phyloP scores from a whole-genome alignment of 2,329 filamentous ascomycete species.

The Aspergillus pseudoterreus region DNA sequence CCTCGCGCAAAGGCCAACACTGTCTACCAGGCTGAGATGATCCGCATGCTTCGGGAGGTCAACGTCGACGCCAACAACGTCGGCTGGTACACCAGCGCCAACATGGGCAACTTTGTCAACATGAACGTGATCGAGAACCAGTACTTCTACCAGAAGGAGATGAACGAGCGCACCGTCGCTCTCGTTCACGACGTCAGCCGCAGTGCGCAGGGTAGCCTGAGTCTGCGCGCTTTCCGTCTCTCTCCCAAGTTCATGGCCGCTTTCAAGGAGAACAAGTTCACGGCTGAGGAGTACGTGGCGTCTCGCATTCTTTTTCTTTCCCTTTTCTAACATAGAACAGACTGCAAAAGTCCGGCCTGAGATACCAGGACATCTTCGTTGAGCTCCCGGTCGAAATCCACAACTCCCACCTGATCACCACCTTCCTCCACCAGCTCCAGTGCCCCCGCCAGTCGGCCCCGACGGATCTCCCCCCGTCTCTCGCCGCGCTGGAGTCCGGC shows the following conservation, averaged over 20 bases:
- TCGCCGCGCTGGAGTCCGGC: slow-evolving; percentile 71
- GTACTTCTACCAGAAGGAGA: slow-evolving; percentile 90
- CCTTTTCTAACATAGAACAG: slow-evolving; percentile 46
- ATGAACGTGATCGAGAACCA: slow-evolving; percentile 96
- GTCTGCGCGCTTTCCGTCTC: slow-evolving; percentile 85
- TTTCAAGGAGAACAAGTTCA: slow-evolving; percentile 97
- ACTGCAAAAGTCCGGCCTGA: slow-evolving; percentile 88
- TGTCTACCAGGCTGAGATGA: slow-evolving; percentile 92
- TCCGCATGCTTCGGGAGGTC: slow-evolving; percentile 91
- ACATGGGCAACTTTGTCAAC: slow-evolving; percentile 98
- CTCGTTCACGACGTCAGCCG: slow-evolving; percentile 94
- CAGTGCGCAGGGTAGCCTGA: slow-evolving; percentile 86
- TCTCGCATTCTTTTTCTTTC: background rate
- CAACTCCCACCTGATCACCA: slow-evolving; percentile 95
- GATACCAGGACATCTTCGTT: slow-evolving; percentile 88
- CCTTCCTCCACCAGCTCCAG: slow-evolving; percentile 90
- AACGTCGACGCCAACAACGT: slow-evolving; percentile 98
- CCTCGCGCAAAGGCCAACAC: slow-evolving; percentile 89
- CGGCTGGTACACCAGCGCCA: slow-evolving; percentile 97
- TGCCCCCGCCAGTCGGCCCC: slow-evolving; percentile 61
- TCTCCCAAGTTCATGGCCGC: slow-evolving; percentile 83
- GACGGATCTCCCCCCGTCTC: slow-evolving; percentile 71
- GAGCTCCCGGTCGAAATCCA: slow-evolving; percentile 87
- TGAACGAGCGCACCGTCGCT: slow-evolving; percentile 80
- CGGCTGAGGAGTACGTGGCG: slow-evolving; percentile 74